Evolutionary conservation across 2,329 filamentous ascomycete species (phyloP).

Genomic region (Arthrobotrys pseudoclavata): DNA sequence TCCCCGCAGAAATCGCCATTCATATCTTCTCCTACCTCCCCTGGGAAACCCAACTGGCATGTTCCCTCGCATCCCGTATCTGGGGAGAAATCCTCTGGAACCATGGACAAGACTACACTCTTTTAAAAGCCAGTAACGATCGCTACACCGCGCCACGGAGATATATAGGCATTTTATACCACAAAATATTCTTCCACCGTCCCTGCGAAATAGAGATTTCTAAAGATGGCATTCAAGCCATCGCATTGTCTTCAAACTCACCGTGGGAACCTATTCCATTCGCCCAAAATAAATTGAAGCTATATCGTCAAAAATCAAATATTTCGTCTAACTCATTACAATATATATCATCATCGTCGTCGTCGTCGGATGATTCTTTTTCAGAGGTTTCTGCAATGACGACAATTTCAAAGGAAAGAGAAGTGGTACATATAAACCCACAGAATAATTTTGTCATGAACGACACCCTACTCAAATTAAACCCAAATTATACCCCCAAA

Average conservation of each 20-base stretch:
- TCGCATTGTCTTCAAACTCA: background rate
- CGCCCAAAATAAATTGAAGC: background rate
- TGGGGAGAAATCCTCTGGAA: slow-evolving; percentile 7
- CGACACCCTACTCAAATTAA: background rate
- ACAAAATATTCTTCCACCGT: background rate
- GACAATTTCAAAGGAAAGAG: background rate
- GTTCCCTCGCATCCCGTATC: slow-evolving; percentile 13
- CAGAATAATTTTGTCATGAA: background rate
- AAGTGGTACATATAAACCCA: background rate
- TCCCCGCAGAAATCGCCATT: slow-evolving; percentile 19
- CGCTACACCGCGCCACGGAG: background rate
- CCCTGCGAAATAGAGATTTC: slow-evolving; percentile 4
- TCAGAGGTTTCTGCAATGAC: background rate
- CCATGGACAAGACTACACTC: background rate
- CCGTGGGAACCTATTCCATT: background rate
- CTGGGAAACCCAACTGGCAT: slow-evolving; percentile 9
- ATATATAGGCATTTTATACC: background rate
- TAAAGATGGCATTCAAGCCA: background rate
- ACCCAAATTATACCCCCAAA: background rate
- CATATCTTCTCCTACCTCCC: slow-evolving; percentile 21
- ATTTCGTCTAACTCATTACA: background rate
- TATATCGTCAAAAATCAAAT: background rate
- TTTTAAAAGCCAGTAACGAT: background rate
- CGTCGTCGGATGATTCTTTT: background rate
- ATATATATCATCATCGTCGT: background rate